phyloP scores from a whole-genome alignment of 345 rosid genomes.

The Raphanus raphanistrum region DNA sequence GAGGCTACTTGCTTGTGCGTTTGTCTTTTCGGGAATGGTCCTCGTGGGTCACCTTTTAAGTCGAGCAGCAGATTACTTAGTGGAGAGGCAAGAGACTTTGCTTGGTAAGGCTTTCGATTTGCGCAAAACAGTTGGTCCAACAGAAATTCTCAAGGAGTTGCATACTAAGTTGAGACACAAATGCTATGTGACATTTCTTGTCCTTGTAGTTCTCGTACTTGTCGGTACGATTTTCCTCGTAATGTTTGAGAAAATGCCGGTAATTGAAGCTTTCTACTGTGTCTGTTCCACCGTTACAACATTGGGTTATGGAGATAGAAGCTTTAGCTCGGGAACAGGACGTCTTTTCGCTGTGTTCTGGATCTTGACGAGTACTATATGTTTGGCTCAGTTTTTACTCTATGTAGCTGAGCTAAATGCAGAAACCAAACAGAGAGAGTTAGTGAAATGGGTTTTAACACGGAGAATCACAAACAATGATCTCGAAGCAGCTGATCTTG shows the following conservation, averaged over 20 bases:
- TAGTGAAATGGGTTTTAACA: constrained; percentile 67
- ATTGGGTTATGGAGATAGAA: constrained; percentile 80
- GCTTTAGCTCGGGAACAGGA: constrained; percentile 59
- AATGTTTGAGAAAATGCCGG: constrained; percentile 46
- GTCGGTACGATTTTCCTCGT: constrained; percentile 52
- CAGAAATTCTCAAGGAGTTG: constrained; percentile 52
- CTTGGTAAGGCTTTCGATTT: constrained; percentile 60
- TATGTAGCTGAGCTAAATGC: constrained; percentile 65
- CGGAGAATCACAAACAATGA: constrained; percentile 52
- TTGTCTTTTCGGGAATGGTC: constrained; percentile 79
- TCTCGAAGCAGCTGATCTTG: constrained; percentile 78
- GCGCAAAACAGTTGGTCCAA: constrained; percentile 44
- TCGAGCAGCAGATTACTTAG: constrained; percentile 76
- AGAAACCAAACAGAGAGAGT: constrained; percentile 55
- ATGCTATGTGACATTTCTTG: constrained; percentile 43
- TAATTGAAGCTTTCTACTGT: constrained; percentile 70
- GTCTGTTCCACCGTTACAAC: constrained; percentile 84
- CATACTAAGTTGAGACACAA: constrained; percentile 59
- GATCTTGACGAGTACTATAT: constrained; percentile 61
- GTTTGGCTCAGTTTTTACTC: constrained; percentile 67
- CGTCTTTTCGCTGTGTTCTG: constrained; percentile 71
- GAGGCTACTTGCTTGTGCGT: constrained; percentile 70
- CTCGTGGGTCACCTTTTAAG: constrained; percentile 60
- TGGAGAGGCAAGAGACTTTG: constrained; percentile 83
- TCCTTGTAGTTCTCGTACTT: constrained; percentile 48